A percentile compares a stretch with the other conserved stretches of the same genome.
These are phyloP conservation scores for Cyphellophora attinorum DNA, from an alignment of 2,329 filamentous ascomycete genomes.

Conservation along the genomic window DNA sequence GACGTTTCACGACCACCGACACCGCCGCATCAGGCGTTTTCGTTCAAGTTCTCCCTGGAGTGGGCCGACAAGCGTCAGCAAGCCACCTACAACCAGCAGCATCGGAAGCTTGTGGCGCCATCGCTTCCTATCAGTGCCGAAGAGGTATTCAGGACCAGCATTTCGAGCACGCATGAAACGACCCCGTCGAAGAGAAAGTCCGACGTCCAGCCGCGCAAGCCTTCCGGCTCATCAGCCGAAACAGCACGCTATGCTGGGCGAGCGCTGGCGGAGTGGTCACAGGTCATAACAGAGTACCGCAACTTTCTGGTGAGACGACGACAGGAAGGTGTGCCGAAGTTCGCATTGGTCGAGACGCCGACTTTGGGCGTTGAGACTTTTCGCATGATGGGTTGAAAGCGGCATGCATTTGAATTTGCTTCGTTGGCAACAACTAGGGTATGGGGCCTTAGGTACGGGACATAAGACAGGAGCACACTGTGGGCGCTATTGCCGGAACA, in stretches of 20 bases:
- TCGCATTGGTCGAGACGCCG: conserved; percentile 52
- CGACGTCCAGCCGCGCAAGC: conserved; percentile 15
- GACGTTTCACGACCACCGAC: conserved; percentile 23
- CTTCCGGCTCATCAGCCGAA: conserved; percentile 23
- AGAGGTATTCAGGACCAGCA: conserved; percentile 29
- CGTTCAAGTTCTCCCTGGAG: conserved; percentile 61
- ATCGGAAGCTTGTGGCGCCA: conserved; percentile 46
- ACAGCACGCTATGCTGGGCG: conserved; percentile 51
- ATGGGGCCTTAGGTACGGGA: no score
- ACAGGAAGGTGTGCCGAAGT: conserved; percentile 50
- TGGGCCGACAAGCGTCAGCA: conserved; percentile 45
- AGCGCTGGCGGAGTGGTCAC: conserved; percentile 55
- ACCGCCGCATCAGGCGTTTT: conserved; percentile 44
- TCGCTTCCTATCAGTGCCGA: conserved; percentile 49
- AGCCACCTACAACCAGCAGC: conserved; percentile 27
- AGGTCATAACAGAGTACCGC: conserved; percentile 52
- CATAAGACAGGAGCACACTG: no score
- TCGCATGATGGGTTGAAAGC: conserved; percentile 28
- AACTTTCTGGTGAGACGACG: conserved; percentile 54
- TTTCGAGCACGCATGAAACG: conserved; percentile 11
- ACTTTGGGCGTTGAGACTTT: conserved; percentile 54
- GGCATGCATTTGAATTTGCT: no score
- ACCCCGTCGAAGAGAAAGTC: conserved; percentile 2
- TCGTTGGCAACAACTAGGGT: no score
- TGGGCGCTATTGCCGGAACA: no score